These are phyloP conservation scores for Dryas drummondii DNA, from an alignment of 306 rosid genomes.

Conservation along the genomic window DNA sequence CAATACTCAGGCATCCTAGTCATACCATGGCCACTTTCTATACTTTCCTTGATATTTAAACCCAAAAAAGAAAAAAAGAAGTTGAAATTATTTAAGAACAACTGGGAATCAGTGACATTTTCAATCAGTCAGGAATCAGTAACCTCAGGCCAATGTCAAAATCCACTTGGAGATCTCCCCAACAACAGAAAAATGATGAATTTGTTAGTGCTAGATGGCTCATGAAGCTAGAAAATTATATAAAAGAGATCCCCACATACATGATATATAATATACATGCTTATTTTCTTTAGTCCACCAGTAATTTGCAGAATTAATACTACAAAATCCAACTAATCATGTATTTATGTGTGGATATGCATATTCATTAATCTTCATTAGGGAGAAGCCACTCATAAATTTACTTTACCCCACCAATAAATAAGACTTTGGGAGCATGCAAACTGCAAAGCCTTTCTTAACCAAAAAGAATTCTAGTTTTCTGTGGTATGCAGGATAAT, in stretches of 20 bases:
- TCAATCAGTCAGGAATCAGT: conserved; percentile 11
- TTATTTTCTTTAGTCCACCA: too few species aligned
- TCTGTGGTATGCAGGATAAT: too few species aligned
- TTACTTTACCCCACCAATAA: too few species aligned
- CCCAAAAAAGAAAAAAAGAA: not conserved
- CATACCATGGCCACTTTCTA: not conserved
- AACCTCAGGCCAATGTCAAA: not conserved
- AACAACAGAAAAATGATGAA: not conserved
- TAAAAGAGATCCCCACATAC: not conserved
- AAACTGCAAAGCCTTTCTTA: too few species aligned
- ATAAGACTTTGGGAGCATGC: too few species aligned
- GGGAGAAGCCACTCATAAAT: too few species aligned
- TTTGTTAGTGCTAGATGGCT: not conserved
- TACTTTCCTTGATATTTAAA: not conserved
- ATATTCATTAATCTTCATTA: too few species aligned
- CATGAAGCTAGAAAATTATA: not conserved
- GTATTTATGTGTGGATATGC: too few species aligned
- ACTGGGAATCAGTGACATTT: conserved; percentile 4
- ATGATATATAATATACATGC: too few species aligned
- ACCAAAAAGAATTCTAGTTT: too few species aligned
- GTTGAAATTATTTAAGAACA: not conserved
- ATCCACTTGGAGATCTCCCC: conserved; percentile 1
- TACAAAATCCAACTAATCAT: too few species aligned
- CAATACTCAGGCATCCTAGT: not conserved
- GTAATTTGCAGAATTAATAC: too few species aligned